Percentiles rank a stretch among this genome's conserved stretches.
Conservation (phyloP, 108 stramenopile genomes). For the Nitzschia sp. region DNA sequence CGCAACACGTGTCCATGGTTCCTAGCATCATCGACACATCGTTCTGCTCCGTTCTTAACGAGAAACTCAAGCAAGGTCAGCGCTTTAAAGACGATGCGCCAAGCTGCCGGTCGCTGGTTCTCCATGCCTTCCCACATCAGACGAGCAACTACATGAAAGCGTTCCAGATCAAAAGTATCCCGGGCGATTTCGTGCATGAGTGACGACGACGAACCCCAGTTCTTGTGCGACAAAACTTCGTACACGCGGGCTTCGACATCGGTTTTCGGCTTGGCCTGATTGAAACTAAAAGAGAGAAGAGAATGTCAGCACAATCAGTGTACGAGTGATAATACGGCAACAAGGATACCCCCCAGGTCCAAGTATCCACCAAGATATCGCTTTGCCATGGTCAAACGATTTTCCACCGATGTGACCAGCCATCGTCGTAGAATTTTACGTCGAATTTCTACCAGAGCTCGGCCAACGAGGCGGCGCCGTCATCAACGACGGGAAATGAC, state of each 20-base stretch:
- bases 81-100: slow-evolving; percentile 91
- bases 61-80: slow-evolving; percentile 93
- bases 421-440: slow-evolving; percentile 4
- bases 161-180: slow-evolving; percentile 92
- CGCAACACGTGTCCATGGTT: slow-evolving; percentile 86
- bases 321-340: too few species aligned
- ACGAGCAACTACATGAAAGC: slow-evolving; percentile 67
- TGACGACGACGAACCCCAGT: slow-evolving; percentile 97
- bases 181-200: slow-evolving; percentile 93
- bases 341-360: too few species aligned
- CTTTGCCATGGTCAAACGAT: too few species aligned
- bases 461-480: background rate
- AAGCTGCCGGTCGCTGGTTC: slow-evolving; percentile 84
- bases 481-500: slow-evolving; percentile 6
- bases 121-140: slow-evolving; percentile 89
- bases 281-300: slow-evolving; percentile 56
- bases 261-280: slow-evolving; percentile 90
- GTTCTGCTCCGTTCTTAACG: slow-evolving; percentile 94
- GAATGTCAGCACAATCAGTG: background rate
- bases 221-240: slow-evolving; percentile 97
- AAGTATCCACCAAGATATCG: too few species aligned
- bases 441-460: background rate
- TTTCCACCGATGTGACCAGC: too few species aligned
- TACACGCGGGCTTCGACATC: slow-evolving; percentile 95
- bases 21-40: slow-evolving; percentile 94